Conservation (phyloP, 2,329 filamentous ascomycete species). For the Dactylella cylindrospora region DNA sequence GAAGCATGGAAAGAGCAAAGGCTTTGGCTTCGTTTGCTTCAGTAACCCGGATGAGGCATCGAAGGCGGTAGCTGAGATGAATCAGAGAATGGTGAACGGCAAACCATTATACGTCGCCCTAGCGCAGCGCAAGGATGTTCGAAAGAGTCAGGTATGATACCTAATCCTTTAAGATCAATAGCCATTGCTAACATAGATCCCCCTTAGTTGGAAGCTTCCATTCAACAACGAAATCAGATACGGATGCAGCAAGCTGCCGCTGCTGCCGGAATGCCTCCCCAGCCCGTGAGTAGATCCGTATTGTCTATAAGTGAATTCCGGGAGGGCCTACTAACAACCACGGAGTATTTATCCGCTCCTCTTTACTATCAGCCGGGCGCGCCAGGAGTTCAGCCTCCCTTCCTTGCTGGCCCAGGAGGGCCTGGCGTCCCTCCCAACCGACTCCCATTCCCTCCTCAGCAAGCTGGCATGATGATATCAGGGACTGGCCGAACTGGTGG, state of each 20-base stretch:
- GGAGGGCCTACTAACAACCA: slow-evolving; percentile 41
- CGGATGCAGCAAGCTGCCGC: slow-evolving; percentile 95
- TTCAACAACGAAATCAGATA: slow-evolving; percentile 97
- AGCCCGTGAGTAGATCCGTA: slow-evolving; percentile 23
- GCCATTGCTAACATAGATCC: slow-evolving; percentile 7
- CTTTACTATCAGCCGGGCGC: slow-evolving; percentile 84
- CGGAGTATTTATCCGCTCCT: slow-evolving; percentile 81
- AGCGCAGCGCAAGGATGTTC: slow-evolving; percentile 98
- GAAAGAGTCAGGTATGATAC: slow-evolving; percentile 74
- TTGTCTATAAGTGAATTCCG: background rate
- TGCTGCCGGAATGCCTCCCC: slow-evolving; percentile 74
- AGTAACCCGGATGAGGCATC: slow-evolving; percentile 98
- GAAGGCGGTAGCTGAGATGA: slow-evolving; percentile 99
- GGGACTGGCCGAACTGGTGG: slow-evolving; percentile 58
- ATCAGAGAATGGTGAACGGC: slow-evolving; percentile 96
- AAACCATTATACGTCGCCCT: slow-evolving; percentile 98
- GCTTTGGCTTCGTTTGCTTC: slow-evolving; percentile 99
- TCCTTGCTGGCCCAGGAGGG: slow-evolving; percentile 60
- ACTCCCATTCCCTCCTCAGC: slow-evolving; percentile 66
- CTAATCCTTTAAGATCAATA: background rate
- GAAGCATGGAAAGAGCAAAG: slow-evolving; percentile 96
- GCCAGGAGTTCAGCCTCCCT: slow-evolving; percentile 63
- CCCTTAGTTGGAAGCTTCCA: slow-evolving; percentile 81
- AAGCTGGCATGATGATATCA: slow-evolving; percentile 51
- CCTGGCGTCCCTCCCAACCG: slow-evolving; percentile 55